Conservation (phyloP, 2,329 filamentous ascomycete genomes). For the Dothideomycetidae sp. region DNA sequence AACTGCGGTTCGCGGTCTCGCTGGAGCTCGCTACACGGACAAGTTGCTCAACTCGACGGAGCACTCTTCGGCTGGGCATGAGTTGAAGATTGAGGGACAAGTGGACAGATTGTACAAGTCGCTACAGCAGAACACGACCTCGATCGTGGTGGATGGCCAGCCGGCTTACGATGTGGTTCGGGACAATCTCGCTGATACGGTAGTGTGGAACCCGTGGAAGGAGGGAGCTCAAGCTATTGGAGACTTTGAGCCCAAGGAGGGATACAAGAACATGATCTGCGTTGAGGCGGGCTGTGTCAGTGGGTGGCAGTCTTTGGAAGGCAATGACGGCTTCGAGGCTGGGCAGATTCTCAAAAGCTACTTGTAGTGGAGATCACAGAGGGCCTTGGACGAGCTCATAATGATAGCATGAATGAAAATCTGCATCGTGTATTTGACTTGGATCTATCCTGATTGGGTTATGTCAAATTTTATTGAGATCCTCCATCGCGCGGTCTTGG, state of each 20-base stretch:
- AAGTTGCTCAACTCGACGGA: conserved; percentile 57
- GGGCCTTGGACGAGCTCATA: conserved; percentile 3
- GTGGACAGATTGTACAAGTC: conserved; percentile 75
- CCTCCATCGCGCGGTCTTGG: too few species aligned
- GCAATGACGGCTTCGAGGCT: conserved; percentile 55
- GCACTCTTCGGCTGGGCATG: conserved; percentile 49
- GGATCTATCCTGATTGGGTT: too few species aligned
- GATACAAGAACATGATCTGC: conserved; percentile 87
- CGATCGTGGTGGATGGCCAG: conserved; percentile 49
- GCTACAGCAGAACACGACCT: conserved; percentile 47
- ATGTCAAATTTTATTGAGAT: too few species aligned
- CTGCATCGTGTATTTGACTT: conserved; percentile 1
- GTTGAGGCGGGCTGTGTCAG: conserved; percentile 78
- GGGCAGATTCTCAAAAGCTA: conserved; percentile 38
- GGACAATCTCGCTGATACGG: conserved; percentile 74
- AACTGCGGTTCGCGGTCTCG: conserved; percentile 59
- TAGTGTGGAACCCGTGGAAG: conserved; percentile 94
- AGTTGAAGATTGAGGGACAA: conserved; percentile 59
- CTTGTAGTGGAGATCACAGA: conserved; percentile 13
- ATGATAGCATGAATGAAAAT: conserved; percentile 1
- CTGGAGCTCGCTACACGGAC: conserved; percentile 64
- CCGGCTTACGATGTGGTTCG: conserved; percentile 59
- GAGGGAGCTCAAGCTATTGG: conserved; percentile 69
- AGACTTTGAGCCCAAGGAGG: conserved; percentile 81
- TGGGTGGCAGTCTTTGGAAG: conserved; percentile 72